phyloP scores from a whole-genome alignment of 345 rosid genomes.

The Stellera chamaejasme region DNA sequence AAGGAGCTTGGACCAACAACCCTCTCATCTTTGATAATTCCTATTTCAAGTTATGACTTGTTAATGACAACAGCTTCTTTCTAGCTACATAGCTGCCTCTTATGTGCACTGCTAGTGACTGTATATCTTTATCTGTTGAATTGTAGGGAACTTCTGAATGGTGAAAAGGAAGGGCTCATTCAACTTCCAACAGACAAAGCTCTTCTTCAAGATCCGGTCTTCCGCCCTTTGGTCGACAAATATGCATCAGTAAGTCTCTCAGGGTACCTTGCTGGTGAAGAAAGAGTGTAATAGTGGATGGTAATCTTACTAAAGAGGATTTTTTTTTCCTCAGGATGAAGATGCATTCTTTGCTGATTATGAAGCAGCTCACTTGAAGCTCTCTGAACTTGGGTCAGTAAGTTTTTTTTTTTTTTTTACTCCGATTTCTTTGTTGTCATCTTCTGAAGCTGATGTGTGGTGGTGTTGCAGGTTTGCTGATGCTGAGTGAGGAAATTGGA shows the following conservation, averaged over 20 bases:
- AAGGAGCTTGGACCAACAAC: constrained; percentile 83
- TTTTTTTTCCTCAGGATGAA: constrained; percentile 40
- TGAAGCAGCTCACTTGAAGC: constrained; percentile 63
- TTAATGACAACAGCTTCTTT: not conserved
- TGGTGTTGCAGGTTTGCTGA: constrained; percentile 22
- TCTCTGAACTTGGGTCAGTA: constrained; percentile 73
- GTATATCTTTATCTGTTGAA: constrained; percentile 1
- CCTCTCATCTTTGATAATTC: constrained; percentile 86
- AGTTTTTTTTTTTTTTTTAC: not conserved
- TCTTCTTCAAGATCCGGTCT: constrained; percentile 65
- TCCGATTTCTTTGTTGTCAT: too few relatives aligned
- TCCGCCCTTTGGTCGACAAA: constrained; percentile 61
- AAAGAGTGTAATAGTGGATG: not conserved
- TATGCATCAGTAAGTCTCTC: constrained; percentile 54
- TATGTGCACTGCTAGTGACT: not conserved
- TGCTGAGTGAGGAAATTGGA: constrained; percentile 16
- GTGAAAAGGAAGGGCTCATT: constrained; percentile 76
- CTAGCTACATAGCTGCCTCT: not conserved
- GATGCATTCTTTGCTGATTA: constrained; percentile 78
- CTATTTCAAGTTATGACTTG: constrained; percentile 55
- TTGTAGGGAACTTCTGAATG: constrained; percentile 59
- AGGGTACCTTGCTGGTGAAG: not conserved
- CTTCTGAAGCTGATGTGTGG: not conserved
- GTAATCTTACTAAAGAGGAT: not conserved
- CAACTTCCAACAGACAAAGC: constrained; percentile 76